These are phyloP conservation scores for Eutypa lata DNA, from an alignment of 2,329 filamentous ascomycete genomes.

Conservation along the genomic window DNA sequence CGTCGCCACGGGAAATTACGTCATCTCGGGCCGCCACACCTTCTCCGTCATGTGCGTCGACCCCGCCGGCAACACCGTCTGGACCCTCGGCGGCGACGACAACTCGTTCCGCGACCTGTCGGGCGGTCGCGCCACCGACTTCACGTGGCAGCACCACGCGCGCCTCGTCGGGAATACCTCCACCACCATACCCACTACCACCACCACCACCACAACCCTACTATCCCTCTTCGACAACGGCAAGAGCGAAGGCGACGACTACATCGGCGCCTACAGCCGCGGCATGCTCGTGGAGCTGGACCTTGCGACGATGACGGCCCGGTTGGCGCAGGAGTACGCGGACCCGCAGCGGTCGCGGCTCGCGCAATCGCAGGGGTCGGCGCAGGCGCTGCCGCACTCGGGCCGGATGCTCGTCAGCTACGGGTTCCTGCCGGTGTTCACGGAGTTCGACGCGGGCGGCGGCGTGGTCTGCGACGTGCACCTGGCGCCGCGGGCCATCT, in stretches of 20 bases:
- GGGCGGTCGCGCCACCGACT: constrained; percentile 8
- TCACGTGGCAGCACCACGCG: constrained; percentile 18
- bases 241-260: neutral
- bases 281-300: neutral
- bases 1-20: constrained; percentile 15
- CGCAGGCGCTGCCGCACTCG: constrained; percentile 2
- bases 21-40: constrained; percentile 13
- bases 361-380: constrained; percentile 10
- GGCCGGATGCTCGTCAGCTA: constrained; percentile 10
- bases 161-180: constrained; percentile 5
- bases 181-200: too few relatives aligned
- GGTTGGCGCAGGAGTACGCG: neutral
- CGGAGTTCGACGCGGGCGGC: constrained; percentile 9
- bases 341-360: neutral
- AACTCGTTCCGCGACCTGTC: constrained; percentile 15
- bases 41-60: constrained; percentile 11
- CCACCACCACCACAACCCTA: constrained; percentile 2
- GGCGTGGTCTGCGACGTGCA: constrained; percentile 14
- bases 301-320: neutral
- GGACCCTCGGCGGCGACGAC: constrained; percentile 15
- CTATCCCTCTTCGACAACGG: neutral
- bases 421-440: constrained; percentile 12
- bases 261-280: neutral
- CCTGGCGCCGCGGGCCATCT: constrained; percentile 12
- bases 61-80: constrained; percentile 6